Base-by-base conservation (phyloP, 495 filamentous ascomycete genomes). In the Bacidia rubella region DNA sequence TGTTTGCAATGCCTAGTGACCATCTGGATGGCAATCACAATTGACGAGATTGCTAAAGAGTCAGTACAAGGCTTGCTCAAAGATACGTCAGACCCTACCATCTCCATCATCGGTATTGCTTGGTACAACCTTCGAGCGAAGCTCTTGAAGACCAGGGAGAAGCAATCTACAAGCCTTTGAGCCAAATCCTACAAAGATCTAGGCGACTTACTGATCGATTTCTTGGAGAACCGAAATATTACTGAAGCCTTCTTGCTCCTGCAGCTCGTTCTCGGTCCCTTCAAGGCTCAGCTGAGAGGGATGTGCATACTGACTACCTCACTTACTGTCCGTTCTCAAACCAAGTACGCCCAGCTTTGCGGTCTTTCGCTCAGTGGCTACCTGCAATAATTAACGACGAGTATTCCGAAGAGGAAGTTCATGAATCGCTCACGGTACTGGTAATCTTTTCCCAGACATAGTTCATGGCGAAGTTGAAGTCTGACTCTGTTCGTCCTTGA, bases 381-480 rank as follows among this genome's bases (percentile, higher is more conserved):
- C 80, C 80, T 83, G n/a, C 5, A 17, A 4, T 9, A 17, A 53
- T 63, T 17, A 61, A 55, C n/a, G 32, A 10, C 19, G 15, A 52
- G 43, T 32, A 17, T 20, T 49, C 22, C 25, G n/a, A 9, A 7
- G 4, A 3, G 10, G 25, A 50, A 1, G 24, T 35, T 5, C 10
- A 17, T 1, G n/a, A 22, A 22, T 7, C 27, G 60, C 69, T 27
- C 64, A 84, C 81, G 10, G 86, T 94, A 20, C 75, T 80, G 0
- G 86, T 86, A 59, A 97, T 93, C 60, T 82, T 88, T 66, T 96
- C 92, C 92, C 92, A 99, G 46, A 99, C 79, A 73, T 95, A 99
- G 51, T 78, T 78, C 85, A 97, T 83, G 19, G 81, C 76, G 74
- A 79, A 97, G 51, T 95, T 86, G 2, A 97, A 78, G 66, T 97